Evolutionary conservation across 345 rosid species (phyloP).

Genomic region (Camelina hispida): DNA sequence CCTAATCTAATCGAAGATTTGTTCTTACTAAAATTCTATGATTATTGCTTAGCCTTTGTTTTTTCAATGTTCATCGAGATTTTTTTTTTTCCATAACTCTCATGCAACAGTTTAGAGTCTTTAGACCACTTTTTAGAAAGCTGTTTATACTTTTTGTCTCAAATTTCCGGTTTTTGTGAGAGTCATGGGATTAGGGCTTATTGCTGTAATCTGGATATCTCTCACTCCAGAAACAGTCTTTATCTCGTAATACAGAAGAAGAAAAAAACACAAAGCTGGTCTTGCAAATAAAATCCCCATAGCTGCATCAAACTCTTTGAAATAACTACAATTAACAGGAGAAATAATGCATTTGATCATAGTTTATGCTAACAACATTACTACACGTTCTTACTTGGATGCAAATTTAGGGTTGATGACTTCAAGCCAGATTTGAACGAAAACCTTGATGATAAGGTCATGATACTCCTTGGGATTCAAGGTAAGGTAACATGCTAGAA

Average conservation of each 20-base stretch:
- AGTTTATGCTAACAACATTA: slow-evolving; percentile 16
- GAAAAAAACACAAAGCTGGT: neutral
- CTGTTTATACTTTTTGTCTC: too few species aligned
- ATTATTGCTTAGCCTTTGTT: neutral
- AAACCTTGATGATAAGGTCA: slow-evolving; percentile 67
- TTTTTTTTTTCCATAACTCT: neutral
- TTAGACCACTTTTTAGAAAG: too few species aligned
- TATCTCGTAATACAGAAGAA: neutral
- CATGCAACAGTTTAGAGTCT: neutral
- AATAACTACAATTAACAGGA: slow-evolving; percentile 3
- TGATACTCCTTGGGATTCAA: slow-evolving; percentile 72
- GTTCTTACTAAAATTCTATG: neutral
- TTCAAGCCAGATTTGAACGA: slow-evolving; percentile 74
- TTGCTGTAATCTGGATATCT: neutral
- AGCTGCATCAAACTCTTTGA: slow-evolving; percentile 7
- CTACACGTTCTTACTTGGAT: neutral
- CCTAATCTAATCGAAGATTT: slow-evolving; percentile 3
- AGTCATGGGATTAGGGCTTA: neutral
- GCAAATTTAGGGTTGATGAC: slow-evolving; percentile 15
- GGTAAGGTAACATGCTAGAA: slow-evolving; percentile 77
- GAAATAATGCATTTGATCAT: neutral
- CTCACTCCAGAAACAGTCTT: neutral
- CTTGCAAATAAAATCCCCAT: slow-evolving; percentile 1
- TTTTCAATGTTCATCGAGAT: neutral
- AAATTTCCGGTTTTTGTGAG: neutral